Evolutionary conservation across 2,329 filamentous ascomycete species (phyloP), one percentile per base, ranked within the genome.

Genomic region (Fusarium verticillioides): DNA sequence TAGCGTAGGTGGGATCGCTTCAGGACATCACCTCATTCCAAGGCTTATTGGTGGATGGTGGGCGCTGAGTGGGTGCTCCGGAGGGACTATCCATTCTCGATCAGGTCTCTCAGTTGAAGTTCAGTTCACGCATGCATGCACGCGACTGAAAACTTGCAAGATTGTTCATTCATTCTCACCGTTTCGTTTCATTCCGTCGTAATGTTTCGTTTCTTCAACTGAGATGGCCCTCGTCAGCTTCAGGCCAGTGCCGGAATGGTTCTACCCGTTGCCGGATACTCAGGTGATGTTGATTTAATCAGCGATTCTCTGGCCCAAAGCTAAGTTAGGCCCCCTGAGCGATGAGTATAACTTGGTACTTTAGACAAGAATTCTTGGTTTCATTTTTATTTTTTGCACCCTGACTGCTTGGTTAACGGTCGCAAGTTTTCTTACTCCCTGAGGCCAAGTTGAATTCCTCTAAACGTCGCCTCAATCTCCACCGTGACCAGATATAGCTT

Each of bases 141-240:
- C 49, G 23, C 23, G 15, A 59, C 52, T 59, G 30, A 39, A 62
- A 39, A 16, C 36, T 32, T 54, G n/a, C 47, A 59, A 60, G 60
- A 39, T 32, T 50, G 44, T 57, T 39, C 58, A 37, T 60, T 36
- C 39, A 54, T 62, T 60, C 68, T 66, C 67, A 70, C 73, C 54
- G 72, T 70, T 75, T 72, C 57, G 67, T 75, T 64, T 63, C 57
- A 62, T 44, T 65, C 57, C 50, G 46, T 42, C 63, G 39, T 23
- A 46, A 42, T 60, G 69, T 75, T 70, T 62, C 65, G 69, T 69
- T 68, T 66, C 61, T 49, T 47, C 34, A 47, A 23, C 53, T 50
- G 56, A 62, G 58, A 62, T 36, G 63, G 66, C 56, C 23, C 26
- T 71, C 46, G 59, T 60, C 72, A 66, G 65, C 66, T 75, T 75